These are phyloP conservation scores for Fraxinus excelsior DNA, from an alignment of 257 asterid species.

Conservation along the genomic window DNA sequence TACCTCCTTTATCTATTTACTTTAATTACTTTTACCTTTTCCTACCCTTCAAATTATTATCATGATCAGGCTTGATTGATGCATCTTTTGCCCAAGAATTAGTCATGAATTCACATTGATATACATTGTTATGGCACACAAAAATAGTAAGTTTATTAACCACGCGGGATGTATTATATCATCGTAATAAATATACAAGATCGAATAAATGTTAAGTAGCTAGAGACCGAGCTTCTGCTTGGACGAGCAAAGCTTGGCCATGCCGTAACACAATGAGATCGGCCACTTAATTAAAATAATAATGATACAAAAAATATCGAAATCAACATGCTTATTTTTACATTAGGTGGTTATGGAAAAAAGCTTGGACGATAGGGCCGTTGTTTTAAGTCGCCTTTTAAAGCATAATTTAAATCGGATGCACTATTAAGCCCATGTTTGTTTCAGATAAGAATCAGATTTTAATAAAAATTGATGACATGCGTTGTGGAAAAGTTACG, in stretches of 20 bases:
- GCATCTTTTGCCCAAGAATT: not conserved
- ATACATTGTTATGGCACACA: no score
- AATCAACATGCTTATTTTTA: slow-evolving; percentile 27
- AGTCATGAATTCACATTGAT: not conserved
- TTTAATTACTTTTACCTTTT: not conserved
- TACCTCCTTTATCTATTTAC: not conserved
- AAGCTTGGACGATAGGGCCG: not conserved
- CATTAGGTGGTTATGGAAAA: not conserved
- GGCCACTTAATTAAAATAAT: no score
- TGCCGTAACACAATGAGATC: no score
- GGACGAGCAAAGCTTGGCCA: no score
- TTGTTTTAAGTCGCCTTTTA: not conserved
- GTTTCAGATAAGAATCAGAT: no score
- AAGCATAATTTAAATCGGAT: not conserved
- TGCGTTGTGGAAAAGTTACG: no score
- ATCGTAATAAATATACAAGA: no score
- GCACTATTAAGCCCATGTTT: not conserved
- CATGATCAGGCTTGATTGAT: not conserved
- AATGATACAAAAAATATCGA: slow-evolving; percentile 28
- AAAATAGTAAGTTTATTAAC: no score
- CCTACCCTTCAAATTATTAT: not conserved
- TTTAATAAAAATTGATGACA: no score
- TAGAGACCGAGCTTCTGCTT: no score
- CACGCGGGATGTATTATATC: no score
- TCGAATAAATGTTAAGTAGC: no score